These are phyloP conservation scores for Tuctoria greenei DNA, from an alignment of 176 grass and related monocot species.

Conservation along the genomic window DNA sequence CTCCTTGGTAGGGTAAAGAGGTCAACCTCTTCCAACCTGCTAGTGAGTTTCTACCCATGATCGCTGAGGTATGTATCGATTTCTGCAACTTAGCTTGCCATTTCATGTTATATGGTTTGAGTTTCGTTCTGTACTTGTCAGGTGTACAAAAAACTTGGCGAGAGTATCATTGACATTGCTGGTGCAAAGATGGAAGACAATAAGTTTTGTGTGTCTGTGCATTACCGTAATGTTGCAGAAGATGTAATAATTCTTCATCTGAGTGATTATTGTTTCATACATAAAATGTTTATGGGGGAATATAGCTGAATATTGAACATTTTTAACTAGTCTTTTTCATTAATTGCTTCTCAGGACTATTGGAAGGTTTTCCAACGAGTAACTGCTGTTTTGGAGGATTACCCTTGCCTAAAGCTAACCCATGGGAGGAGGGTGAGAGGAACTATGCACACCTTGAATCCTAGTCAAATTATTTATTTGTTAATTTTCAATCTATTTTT, in stretches of 20 bases:
- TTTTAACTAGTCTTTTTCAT: neutral
- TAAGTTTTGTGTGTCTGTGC: slow-evolving; percentile 91
- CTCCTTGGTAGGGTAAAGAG: slow-evolving; percentile 55
- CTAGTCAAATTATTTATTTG: neutral
- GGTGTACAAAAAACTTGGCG: slow-evolving; percentile 75
- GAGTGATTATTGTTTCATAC: neutral
- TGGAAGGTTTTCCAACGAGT: slow-evolving; percentile 67
- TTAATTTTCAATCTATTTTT: neutral
- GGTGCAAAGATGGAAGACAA: slow-evolving; percentile 90
- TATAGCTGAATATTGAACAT: slow-evolving; percentile 3
- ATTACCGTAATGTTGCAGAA: slow-evolving; percentile 79
- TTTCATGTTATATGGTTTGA: slow-evolving; percentile 20
- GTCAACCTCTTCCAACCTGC: slow-evolving; percentile 93
- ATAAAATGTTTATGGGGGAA: neutral
- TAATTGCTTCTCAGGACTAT: slow-evolving; percentile 49
- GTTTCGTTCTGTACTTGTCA: slow-evolving; percentile 36
- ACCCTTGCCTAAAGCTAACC: slow-evolving; percentile 79
- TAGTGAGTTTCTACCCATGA: slow-evolving; percentile 94
- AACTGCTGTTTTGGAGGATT: slow-evolving; percentile 60
- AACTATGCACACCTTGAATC: neutral
- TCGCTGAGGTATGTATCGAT: slow-evolving; percentile 52
- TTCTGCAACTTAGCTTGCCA: slow-evolving; percentile 17
- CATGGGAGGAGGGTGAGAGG: slow-evolving; percentile 78
- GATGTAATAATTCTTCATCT: slow-evolving; percentile 55
- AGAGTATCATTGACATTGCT: slow-evolving; percentile 63